These are phyloP conservation scores for Lasiosphaeris hirsuta DNA, from an alignment of 495 filamentous ascomycete genomes.

Conservation along the genomic window DNA sequence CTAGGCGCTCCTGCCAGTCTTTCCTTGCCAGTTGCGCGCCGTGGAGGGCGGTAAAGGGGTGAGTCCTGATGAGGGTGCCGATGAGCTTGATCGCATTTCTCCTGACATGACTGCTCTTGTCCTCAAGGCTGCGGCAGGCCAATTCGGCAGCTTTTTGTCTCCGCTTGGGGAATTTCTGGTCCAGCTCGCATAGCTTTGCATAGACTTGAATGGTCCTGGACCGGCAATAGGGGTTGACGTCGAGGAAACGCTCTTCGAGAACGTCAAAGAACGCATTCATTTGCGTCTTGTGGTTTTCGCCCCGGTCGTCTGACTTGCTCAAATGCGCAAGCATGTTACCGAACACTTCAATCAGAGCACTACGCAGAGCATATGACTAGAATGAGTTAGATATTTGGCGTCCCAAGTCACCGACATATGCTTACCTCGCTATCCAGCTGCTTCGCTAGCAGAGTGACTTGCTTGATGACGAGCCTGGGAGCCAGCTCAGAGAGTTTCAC, in stretches of 20 bases:
- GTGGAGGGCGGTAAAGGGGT: conserved; percentile 90
- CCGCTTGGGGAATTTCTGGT: conserved; percentile 91
- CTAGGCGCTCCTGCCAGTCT: conserved; percentile 78
- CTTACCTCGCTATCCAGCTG: conserved; percentile 88
- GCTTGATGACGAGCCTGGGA: conserved; percentile 90
- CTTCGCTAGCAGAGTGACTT: conserved; percentile 91
- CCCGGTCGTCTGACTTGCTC: conserved; percentile 83
- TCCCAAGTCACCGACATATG: background rate
- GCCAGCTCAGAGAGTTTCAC: conserved; percentile 93
- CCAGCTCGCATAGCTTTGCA: conserved; percentile 83
- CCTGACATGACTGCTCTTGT: conserved; percentile 97
- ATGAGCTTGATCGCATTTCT: conserved; percentile 93
- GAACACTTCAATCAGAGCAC: conserved; percentile 94
- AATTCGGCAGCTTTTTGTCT: conserved; percentile 82
- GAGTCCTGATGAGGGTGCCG: conserved; percentile 80
- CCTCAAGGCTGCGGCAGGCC: conserved; percentile 82
- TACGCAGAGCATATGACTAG: conserved; percentile 88
- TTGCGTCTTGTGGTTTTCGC: conserved; percentile 87
- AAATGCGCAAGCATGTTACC: conserved; percentile 93
- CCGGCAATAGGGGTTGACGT: conserved; percentile 95
- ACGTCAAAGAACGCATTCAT: conserved; percentile 97
- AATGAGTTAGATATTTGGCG: conserved; percentile 13
- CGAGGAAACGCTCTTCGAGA: conserved; percentile 90
- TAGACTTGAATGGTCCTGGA: conserved; percentile 91
- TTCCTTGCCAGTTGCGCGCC: conserved; percentile 78